Base-by-base conservation (phyloP, 2,329 filamentous ascomycete species). In the Alternaria tenuissima region DNA sequence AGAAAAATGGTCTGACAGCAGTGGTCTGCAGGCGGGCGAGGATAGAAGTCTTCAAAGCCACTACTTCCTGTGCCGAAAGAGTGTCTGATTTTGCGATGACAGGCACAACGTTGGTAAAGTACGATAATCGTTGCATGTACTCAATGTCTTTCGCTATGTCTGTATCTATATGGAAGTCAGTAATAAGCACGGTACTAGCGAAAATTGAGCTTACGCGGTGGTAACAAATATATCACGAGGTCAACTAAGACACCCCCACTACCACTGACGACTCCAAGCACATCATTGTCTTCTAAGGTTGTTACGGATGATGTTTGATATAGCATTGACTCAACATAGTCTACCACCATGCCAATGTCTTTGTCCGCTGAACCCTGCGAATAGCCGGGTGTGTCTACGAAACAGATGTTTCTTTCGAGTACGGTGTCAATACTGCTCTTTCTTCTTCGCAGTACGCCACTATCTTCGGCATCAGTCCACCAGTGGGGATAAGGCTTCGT, bases 321-420 rank as follows among this genome's bases (percentile, higher is more conserved):
- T 16, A 94, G 80, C 64, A 89, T 86, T 46, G 86, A 86, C 77
- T 93, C 89, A 32, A 96, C 85, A 74, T 96, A 96, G 59, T 87
- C 85, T 51, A 88, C 87, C 52, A 73, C 77, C 44, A 78, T 68
- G 41, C 64, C 67, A 43, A 67, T 70, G 20, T 71, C 66, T 6
- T 68, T 72, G 41, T 57, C 62, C 22, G 61, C 61, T 81, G 82
- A 46, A 83, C 84, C 65, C 76, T 80, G 64, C 5, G 63, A 81
- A 76, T 87, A 88, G 12, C 89, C 89, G 11, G 90, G 88, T 2
- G 91, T 94, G 79, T 98, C 94, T 59, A 97, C 89, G 74, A 99
- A 97, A 77, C 93, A 97, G 5, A 99, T 80, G 73, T 99, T 99
- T 30, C 94, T 87, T 74, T 98, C 94, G 46, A 98, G 81, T 39